These are phyloP conservation scores for Athelia sp. DNA, from an alignment of 1,284 basidiomycete species.

Conservation along the genomic window DNA sequence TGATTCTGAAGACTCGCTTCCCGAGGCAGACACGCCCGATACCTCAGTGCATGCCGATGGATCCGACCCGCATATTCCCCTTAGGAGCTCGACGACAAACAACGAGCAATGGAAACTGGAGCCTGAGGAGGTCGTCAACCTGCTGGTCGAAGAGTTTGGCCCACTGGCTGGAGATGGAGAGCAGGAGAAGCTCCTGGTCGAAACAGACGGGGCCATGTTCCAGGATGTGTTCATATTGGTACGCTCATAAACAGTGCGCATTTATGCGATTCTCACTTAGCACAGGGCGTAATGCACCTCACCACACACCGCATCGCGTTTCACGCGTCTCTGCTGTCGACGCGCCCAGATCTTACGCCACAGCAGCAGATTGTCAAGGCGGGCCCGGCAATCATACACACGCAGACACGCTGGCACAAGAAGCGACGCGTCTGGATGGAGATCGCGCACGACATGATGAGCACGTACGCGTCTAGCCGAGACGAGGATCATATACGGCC, in stretches of 20 bases:
- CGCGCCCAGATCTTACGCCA: constrained; percentile 27
- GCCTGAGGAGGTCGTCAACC: constrained; percentile 31
- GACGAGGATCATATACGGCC: constrained; percentile 53
- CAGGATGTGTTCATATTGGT: constrained; percentile 47
- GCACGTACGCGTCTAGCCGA: constrained; percentile 49
- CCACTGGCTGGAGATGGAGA: constrained; percentile 35
- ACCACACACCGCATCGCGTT: constrained; percentile 63
- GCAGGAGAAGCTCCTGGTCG: constrained; percentile 44
- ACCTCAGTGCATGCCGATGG: background rate
- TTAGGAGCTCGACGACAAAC: constrained; percentile 15
- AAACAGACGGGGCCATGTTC: constrained; percentile 43
- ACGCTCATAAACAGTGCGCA: too few relatives aligned
- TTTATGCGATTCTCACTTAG: too few relatives aligned
- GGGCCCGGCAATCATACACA: constrained; percentile 50
- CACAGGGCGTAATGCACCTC: constrained; percentile 56
- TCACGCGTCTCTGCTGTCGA: constrained; percentile 56
- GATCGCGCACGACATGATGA: constrained; percentile 57
- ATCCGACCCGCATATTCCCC: constrained; percentile 1
- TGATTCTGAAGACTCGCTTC: constrained; percentile 7
- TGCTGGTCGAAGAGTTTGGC: constrained; percentile 45
- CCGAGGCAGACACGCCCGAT: background rate
- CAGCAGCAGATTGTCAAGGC: constrained; percentile 38
- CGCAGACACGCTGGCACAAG: constrained; percentile 31
- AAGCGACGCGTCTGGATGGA: constrained; percentile 63
- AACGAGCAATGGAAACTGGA: constrained; percentile 25